These are phyloP conservation scores for Aureobasidium sp. DNA, from an alignment of 2,329 filamentous ascomycete species.

Conservation along the genomic window DNA sequence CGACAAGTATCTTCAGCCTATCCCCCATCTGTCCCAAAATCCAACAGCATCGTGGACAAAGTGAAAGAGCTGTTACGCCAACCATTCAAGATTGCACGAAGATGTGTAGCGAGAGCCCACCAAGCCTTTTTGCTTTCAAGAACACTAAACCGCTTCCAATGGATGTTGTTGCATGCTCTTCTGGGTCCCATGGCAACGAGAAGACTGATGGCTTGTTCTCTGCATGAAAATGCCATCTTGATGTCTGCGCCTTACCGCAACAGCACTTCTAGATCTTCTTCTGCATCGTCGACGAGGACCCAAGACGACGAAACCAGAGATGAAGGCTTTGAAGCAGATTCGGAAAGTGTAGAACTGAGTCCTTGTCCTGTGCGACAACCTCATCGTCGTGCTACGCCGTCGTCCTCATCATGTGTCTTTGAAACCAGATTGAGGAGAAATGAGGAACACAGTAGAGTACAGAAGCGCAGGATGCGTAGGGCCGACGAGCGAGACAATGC, in stretches of 20 bases:
- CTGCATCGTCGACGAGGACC: not conserved
- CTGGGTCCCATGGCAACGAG: constrained; percentile 29
- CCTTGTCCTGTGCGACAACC: not conserved
- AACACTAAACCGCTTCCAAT: constrained; percentile 24
- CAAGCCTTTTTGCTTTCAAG: constrained; percentile 20
- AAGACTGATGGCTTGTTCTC: constrained; percentile 18
- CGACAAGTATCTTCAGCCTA: not conserved
- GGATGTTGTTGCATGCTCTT: constrained; percentile 26
- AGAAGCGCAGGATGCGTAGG: not conserved
- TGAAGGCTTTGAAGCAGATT: not conserved
- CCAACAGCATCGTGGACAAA: not conserved
- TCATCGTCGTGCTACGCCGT: not conserved
- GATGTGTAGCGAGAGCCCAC: constrained; percentile 23
- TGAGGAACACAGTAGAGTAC: not conserved
- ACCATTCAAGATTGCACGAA: constrained; percentile 23
- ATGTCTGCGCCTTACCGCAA: not conserved
- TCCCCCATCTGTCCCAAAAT: not conserved
- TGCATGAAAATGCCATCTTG: constrained; percentile 7
- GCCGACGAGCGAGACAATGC: not conserved
- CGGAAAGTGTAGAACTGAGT: not conserved
- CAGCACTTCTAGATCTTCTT: not conserved
- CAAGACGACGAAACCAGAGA: not conserved
- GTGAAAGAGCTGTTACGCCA: constrained; percentile 19
- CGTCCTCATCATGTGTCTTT: not conserved
- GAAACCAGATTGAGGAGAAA: not conserved